A percentile compares a stretch with the other conserved stretches of the same genome.
These are phyloP conservation scores for Bryopsis sp. DNA, from an alignment of 139 green algal genomes.

Conservation along the genomic window DNA sequence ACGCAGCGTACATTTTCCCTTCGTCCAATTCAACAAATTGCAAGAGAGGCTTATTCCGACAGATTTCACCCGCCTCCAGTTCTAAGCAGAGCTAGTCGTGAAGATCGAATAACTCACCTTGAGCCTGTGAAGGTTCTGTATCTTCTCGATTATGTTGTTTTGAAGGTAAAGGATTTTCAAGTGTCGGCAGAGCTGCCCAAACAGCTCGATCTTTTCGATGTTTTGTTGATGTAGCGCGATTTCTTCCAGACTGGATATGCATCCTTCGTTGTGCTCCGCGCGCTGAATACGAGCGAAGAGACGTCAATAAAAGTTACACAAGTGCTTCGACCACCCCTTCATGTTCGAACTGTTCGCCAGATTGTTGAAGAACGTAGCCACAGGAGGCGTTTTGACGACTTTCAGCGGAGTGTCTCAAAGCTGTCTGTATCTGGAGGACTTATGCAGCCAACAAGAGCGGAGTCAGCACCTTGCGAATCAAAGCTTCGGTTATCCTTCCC, in stretches of 20 bases:
- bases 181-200: conserved; percentile 62
- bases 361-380: too few species aligned
- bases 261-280: conserved; percentile 82
- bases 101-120: conserved; percentile 69
- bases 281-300: conserved; percentile 28
- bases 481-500: conserved; percentile 40
- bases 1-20: too few species aligned
- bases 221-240: conserved; percentile 80
- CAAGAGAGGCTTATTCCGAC: too few species aligned
- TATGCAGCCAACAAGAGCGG: too few species aligned
- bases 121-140: conserved; percentile 81
- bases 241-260: conserved; percentile 76
- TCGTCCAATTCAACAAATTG: too few species aligned
- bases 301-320: too few species aligned
- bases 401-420: too few species aligned
- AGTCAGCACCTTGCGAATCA: conserved; percentile 48
- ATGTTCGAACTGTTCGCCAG: too few species aligned
- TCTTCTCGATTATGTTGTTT: conserved; percentile 80
- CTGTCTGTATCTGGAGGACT: background rate
- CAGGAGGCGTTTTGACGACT: too few species aligned
- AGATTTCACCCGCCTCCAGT: too few species aligned
- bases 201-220: conserved; percentile 77
- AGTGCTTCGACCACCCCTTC: too few species aligned
- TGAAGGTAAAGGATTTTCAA: conserved; percentile 88
- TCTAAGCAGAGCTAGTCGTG: too few species aligned